Evolutionary conservation across 2,329 filamentous ascomycete genomes (phyloP).

Genomic region (Fusarium sulawesiense): DNA sequence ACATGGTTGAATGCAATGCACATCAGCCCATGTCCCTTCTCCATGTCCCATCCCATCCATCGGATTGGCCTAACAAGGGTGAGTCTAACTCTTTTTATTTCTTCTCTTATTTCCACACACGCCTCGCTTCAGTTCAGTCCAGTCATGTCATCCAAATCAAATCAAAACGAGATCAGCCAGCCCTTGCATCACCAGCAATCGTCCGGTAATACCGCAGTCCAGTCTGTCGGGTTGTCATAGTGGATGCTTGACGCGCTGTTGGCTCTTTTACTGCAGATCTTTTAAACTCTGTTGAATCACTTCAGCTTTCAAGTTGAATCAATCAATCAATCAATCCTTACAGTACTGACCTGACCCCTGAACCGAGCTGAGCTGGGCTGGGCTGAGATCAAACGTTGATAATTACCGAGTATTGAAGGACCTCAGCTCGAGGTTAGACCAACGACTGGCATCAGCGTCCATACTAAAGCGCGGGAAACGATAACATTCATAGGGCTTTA

Average conservation of each 20-base stretch:
- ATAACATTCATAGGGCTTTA: not conserved
- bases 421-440: conserved; percentile 27
- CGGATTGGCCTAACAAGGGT: conserved; percentile 1
- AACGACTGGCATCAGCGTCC: conserved; percentile 26
- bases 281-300: not conserved
- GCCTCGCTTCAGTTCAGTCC: conserved; percentile 5
- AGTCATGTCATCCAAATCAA: not conserved
- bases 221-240: conserved; percentile 23
- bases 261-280: conserved; percentile 2
- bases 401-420: not conserved
- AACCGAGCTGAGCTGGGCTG: conserved; percentile 16
- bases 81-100: conserved; percentile 8
- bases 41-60: not conserved
- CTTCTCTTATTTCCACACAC: conserved; percentile 17
- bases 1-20: conserved; percentile 24
- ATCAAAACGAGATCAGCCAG: conserved; percentile 1
- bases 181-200: conserved; percentile 22
- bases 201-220: conserved; percentile 9
- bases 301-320: not conserved
- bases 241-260: conserved; percentile 8
- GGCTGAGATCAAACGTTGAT: not conserved
- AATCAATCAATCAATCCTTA: not conserved
- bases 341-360: conserved; percentile 18
- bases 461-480: conserved; percentile 7
- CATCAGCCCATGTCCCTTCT: conserved; percentile 27